phyloP scores from a whole-genome alignment of 164 flowering plant genomes.

The Hamamelis virginiana region DNA sequence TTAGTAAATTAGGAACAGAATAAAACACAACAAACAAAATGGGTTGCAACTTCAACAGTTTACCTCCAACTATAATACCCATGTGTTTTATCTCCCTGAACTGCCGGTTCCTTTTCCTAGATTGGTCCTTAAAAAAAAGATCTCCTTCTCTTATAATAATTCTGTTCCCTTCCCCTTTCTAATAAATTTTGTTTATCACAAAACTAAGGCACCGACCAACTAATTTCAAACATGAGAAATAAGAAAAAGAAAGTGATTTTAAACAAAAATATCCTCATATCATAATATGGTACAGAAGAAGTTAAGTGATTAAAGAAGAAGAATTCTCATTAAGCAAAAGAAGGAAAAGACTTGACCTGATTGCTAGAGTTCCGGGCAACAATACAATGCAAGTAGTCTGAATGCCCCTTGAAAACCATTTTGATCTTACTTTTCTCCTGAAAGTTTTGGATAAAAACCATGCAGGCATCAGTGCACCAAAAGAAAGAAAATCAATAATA shows the following conservation, averaged over 20 bases:
- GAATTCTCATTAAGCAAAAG: background rate
- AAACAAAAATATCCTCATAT: background rate
- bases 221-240: background rate
- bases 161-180: no score
- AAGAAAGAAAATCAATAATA: background rate
- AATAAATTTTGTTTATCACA: no score
- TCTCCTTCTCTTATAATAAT: no score
- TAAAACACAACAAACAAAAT: no score
- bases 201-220: no score
- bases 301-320: background rate
- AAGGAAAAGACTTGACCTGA: slow-evolving; percentile 50
- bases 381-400: slow-evolving; percentile 86
- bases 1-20: no score
- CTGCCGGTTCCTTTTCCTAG: no score
- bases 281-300: background rate
- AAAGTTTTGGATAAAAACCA: slow-evolving; percentile 14
- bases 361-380: slow-evolving; percentile 60
- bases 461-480: background rate
- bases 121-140: no score
- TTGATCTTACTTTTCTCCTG: slow-evolving; percentile 77
- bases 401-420: slow-evolving; percentile 82
- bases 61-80: no score
- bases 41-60: no score
- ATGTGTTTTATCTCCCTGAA: no score
- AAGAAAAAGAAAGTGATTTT: background rate